Conservation (phyloP, 2,329 filamentous ascomycete genomes). For the Xylaria sp. region DNA sequence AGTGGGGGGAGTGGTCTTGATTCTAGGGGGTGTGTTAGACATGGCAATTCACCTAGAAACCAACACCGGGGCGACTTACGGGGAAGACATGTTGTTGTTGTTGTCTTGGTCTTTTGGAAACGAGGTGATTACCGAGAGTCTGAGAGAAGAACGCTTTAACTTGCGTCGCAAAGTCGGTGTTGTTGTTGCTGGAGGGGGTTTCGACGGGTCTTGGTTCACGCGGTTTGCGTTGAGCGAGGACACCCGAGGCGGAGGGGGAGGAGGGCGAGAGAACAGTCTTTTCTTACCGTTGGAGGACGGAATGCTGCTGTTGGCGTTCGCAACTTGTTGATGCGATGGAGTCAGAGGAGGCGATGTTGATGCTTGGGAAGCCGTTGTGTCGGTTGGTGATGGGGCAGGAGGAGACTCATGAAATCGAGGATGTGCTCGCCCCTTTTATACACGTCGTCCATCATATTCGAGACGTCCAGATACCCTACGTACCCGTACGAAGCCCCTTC, state of each 20-base stretch:
- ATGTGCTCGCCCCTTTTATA: conserved; percentile 21
- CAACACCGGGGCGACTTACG: conserved; percentile 16
- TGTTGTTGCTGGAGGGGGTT: background rate
- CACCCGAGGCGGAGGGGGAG: conserved; percentile 19
- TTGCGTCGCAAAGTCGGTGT: conserved; percentile 21
- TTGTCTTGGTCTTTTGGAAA: background rate
- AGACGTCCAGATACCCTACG: background rate
- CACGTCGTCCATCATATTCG: conserved; percentile 6
- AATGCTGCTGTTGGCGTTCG: conserved; percentile 9
- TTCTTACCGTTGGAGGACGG: conserved; percentile 7
- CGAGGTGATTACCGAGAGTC: conserved; percentile 12
- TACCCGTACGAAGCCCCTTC: background rate
- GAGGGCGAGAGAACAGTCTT: conserved; percentile 15
- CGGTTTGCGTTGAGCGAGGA: conserved; percentile 22
- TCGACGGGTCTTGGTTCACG: conserved; percentile 5
- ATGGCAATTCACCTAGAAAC: background rate
- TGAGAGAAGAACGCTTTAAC: conserved; percentile 24
- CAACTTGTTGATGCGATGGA: conserved; percentile 4
- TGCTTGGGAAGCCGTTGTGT: conserved; percentile 13
- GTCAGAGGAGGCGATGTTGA: conserved; percentile 1
- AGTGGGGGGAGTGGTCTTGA: conserved; percentile 22
- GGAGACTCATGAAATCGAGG: conserved; percentile 12
- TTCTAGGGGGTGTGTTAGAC: conserved; percentile 17
- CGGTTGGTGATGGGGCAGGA: conserved; percentile 12
- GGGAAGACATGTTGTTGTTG: conserved; percentile 25